Percentiles rank a stretch among this genome's conserved stretches.
Conservation (phyloP, 2,329 filamentous ascomycete genomes). For the Epichloe bromicola region DNA sequence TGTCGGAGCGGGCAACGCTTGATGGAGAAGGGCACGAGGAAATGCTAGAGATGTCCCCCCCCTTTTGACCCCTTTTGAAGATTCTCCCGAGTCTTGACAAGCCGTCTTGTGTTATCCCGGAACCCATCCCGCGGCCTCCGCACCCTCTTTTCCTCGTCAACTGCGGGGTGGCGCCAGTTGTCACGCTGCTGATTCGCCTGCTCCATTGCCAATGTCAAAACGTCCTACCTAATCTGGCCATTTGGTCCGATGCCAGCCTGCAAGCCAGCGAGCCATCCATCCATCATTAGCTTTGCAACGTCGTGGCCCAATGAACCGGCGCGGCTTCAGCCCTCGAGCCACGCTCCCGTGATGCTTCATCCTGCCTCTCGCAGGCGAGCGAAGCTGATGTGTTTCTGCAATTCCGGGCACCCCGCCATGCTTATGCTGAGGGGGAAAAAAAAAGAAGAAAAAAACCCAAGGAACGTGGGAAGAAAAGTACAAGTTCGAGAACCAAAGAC, state of each 20-base stretch:
- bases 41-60: too few relatives aligned
- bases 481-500: not conserved
- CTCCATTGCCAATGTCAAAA: not conserved
- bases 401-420: not conserved
- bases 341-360: not conserved
- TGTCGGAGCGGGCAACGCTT: too few relatives aligned
- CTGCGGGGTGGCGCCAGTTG: not conserved
- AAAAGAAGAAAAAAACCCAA: not conserved
- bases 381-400: too few relatives aligned
- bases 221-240: not conserved
- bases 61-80: too few relatives aligned
- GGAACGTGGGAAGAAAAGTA: not conserved
- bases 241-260: not conserved
- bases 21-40: too few relatives aligned
- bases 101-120: too few relatives aligned
- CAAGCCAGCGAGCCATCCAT: not conserved
- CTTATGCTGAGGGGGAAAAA: not conserved
- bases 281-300: not conserved
- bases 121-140: too few relatives aligned
- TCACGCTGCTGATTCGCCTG: too few relatives aligned
- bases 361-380: too few relatives aligned
- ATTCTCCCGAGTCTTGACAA: too few relatives aligned
- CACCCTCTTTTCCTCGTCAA: not conserved
- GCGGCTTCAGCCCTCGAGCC: not conserved
- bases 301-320: not conserved